Percentiles rank a stretch among this genome's conserved stretches.
Conservation (phyloP, 805 yeast species). For the Nakazawaea pomicola region DNA sequence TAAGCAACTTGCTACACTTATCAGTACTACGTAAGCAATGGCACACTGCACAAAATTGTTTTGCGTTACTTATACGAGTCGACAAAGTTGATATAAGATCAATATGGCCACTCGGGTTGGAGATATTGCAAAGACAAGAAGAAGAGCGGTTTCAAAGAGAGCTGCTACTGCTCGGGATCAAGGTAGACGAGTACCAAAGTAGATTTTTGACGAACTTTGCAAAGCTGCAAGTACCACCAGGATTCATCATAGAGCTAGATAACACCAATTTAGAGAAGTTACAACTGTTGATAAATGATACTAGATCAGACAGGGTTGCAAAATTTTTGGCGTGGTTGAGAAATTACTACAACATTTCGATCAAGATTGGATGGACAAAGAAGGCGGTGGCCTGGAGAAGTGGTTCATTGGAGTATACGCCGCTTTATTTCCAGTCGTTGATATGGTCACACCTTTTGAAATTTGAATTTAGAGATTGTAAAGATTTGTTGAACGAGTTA, state of each 20-base stretch:
- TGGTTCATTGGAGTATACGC: conserved; percentile 36
- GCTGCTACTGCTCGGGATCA: neutral
- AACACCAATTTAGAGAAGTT: neutral
- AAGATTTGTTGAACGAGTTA: conserved; percentile 31
- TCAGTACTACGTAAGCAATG: conserved; percentile 46
- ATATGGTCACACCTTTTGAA: conserved; percentile 37
- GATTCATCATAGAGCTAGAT: neutral
- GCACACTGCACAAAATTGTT: conserved; percentile 49
- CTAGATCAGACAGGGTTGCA: conserved; percentile 18
- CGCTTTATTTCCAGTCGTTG: conserved; percentile 33
- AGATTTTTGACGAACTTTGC: conserved; percentile 9
- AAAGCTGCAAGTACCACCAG: neutral
- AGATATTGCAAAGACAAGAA: conserved; percentile 35
- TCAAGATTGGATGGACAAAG: conserved; percentile 1
- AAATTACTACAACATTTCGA: conserved; percentile 21
- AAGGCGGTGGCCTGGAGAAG: conserved; percentile 34
- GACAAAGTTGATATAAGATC: conserved; percentile 47
- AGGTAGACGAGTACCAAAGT: conserved; percentile 3
- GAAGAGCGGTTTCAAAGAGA: conserved; percentile 10
- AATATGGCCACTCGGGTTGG: conserved; percentile 63
- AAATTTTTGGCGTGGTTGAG: conserved; percentile 33
- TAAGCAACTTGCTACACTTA: conserved; percentile 44
- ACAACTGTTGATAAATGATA: neutral
- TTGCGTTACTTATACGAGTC: conserved; percentile 42
- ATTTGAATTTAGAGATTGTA: conserved; percentile 30